Conservation (phyloP, 495 filamentous ascomycete species). For the Achaetomiella virescens region DNA sequence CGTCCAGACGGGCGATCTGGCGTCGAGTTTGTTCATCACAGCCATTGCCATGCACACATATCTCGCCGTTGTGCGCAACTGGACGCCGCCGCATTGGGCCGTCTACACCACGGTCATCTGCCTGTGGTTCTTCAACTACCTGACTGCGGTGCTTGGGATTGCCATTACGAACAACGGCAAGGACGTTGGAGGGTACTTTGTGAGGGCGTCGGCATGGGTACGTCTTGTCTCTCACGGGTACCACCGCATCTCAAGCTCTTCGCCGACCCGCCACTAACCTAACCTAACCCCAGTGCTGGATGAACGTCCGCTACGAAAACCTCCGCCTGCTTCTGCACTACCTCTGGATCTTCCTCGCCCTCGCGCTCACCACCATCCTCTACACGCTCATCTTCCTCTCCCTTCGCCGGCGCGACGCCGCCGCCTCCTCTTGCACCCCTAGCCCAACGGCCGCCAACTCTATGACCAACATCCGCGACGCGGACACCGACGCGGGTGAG, state of each 20-base stretch:
- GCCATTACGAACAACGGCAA: conserved; percentile 43
- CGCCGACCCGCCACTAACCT: not conserved
- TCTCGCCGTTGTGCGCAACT: conserved; percentile 53
- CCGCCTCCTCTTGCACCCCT: conserved; percentile 6
- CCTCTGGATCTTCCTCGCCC: conserved; percentile 69
- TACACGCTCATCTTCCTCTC: conserved; percentile 61
- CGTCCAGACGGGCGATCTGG: conserved; percentile 62
- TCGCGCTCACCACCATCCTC: conserved; percentile 56
- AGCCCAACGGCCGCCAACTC: not conserved
- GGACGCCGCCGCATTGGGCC: conserved; percentile 46
- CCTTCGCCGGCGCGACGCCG: conserved; percentile 40
- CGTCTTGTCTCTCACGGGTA: conserved; percentile 18
- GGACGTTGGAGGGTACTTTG: conserved; percentile 48
- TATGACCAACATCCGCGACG: conserved; percentile 1
- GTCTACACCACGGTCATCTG: conserved; percentile 47
- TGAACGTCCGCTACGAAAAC: conserved; percentile 52
- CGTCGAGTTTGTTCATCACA: conserved; percentile 63
- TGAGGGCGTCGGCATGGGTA: conserved; percentile 59
- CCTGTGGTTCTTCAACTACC: conserved; percentile 55
- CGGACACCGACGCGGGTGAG: not conserved
- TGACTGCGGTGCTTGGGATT: conserved; percentile 52
- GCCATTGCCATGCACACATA: conserved; percentile 68
- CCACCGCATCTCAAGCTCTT: no score
- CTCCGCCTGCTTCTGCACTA: conserved; percentile 70
- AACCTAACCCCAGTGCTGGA: conserved; percentile 55